Conservation (phyloP, 176 grass and related monocot species). For the Puccinellia tenuiflora region DNA sequence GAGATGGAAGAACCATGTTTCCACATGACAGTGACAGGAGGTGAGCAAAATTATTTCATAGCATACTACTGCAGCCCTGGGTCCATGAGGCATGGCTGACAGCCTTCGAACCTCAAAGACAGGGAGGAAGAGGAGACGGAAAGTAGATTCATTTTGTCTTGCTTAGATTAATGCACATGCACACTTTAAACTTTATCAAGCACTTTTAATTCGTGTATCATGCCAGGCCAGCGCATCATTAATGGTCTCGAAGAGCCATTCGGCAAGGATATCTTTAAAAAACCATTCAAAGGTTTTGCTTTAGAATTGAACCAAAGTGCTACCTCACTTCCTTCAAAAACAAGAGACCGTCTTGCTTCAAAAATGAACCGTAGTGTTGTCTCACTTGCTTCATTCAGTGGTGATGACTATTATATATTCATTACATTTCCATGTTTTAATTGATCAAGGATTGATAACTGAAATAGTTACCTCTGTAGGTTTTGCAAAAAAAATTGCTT, state of each 20-base stretch:
- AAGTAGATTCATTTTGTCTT: background rate
- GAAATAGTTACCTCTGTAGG: background rate
- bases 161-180: background rate
- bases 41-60: background rate
- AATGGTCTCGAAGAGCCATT: background rate
- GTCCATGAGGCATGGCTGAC: background rate
- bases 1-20: background rate
- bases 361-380: background rate
- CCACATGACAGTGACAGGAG: background rate
- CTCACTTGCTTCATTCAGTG: too few relatives aligned
- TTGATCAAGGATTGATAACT: background rate
- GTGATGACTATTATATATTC: background rate
- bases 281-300: background rate
- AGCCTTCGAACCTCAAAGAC: background rate
- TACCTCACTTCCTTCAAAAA: background rate
- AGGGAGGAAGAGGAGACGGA: background rate
- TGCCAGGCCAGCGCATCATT: background rate
- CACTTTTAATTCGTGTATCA: background rate
- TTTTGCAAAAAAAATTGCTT: background rate
- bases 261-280: background rate
- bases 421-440: background rate
- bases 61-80: background rate
- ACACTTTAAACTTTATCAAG: background rate
- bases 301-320: background rate
- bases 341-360: background rate